Base-by-base conservation (phyloP, 2,329 filamentous ascomycete genomes). In the Clathrospora elynae region DNA sequence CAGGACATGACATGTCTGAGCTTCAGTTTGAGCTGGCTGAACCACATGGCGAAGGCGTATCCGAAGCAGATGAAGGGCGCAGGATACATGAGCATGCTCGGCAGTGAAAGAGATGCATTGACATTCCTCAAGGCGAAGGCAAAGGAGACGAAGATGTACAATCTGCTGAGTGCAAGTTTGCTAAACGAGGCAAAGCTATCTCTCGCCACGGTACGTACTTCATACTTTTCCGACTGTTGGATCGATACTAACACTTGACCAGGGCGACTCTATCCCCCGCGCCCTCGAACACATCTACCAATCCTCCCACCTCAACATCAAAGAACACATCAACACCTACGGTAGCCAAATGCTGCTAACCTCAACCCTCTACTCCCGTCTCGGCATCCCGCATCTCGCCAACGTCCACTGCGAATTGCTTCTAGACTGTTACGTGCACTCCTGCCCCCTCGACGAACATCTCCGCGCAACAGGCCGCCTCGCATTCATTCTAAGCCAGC, bases 21-120 rank as follows among this genome's bases (percentile, higher is more conserved):
- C 68, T 97, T 95, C 71, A 88, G 90, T 20, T 81, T 99, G 49
- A 95, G 90, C 63, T 99, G 93, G 93, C 78, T 97, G 2, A 95
- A 95, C 61, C 90, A 96, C 64, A 95, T 96, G 58, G 87, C 86
- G n/a, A 88, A 90, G 61, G 84, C 88, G 0, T 90, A 92, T 57
- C 88, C 90, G 0, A 78, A 83, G 38, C 79, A 90, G n/a, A 83
- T 90, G 54, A 81, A 78, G 34, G 81, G 84, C 36, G 76, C 87
- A 5, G 86, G 85, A 49, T 84, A 86, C 25, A 84, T 81, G 58
- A 88, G 83, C 43, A 84, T 90, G 77, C 75, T 90, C 6, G 88
- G 86, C 0, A 85, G 84, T 22, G 88, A 90, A 38, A 86, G 86
- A 54, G 90, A 96, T 64, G 90, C 85, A 1, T 78, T 96, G 5